Evolutionary conservation across 2,329 filamentous ascomycete species (phyloP).

Genomic region (Penicillium hesseltinei): DNA sequence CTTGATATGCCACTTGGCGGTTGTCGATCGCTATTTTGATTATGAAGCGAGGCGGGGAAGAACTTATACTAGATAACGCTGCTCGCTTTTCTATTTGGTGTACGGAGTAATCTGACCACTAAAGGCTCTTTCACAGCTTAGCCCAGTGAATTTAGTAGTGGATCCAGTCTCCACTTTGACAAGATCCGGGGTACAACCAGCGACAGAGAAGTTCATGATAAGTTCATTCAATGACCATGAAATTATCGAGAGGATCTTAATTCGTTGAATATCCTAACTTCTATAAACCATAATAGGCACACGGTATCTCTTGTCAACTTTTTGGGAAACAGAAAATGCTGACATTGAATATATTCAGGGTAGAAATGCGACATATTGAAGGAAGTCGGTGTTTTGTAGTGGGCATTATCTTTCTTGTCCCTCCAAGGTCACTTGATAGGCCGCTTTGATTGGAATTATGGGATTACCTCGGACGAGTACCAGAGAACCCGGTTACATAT

Average conservation of each 20-base stretch:
- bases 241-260: neutral
- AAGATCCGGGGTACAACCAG: neutral
- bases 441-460: neutral
- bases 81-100: neutral
- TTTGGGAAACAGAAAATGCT: neutral
- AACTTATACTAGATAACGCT: neutral
- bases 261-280: neutral
- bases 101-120: neutral
- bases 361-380: neutral
- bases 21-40: neutral
- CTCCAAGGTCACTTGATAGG: neutral
- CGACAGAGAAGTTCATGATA: neutral
- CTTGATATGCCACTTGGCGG: neutral
- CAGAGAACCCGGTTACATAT: neutral
- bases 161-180: neutral
- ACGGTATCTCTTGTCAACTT: neutral
- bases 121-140: neutral
- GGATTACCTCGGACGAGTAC: neutral
- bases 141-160: neutral
- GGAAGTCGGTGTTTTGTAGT: neutral
- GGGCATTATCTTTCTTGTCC: neutral
- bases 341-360: neutral
- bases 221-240: neutral
- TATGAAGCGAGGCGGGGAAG: neutral
- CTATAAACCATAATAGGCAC: neutral